Conservation (phyloP, 1,284 basidiomycete genomes). For the Cutaneotrichosporon dermatis region DNA sequence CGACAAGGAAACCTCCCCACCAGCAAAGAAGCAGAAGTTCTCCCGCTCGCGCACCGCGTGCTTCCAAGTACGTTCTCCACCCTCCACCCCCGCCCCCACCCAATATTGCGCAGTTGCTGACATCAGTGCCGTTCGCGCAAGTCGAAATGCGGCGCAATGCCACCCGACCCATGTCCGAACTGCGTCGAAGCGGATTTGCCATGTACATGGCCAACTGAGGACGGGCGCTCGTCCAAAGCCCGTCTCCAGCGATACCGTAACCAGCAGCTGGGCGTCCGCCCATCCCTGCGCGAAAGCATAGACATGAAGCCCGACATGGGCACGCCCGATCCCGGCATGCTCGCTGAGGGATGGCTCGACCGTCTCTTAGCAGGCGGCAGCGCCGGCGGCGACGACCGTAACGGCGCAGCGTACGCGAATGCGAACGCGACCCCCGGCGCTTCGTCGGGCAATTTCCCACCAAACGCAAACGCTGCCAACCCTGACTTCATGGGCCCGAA, state of each 20-base stretch:
- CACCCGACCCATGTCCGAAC: slow-evolving; percentile 27
- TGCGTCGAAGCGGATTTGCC: slow-evolving; percentile 24
- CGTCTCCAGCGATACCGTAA: slow-evolving; percentile 18
- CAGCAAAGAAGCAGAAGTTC: slow-evolving; percentile 26
- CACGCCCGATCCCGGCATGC: background rate
- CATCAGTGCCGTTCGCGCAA: slow-evolving; percentile 26
- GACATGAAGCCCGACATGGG: too few relatives aligned
- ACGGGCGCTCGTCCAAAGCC: slow-evolving; percentile 25
- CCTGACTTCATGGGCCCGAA: background rate
- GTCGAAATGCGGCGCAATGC: slow-evolving; percentile 25
- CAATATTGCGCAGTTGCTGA: slow-evolving; percentile 3
- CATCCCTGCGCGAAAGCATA: too few relatives aligned
- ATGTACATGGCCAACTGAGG: slow-evolving; percentile 28
- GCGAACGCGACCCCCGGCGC: too few relatives aligned
- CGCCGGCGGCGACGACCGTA: too few relatives aligned
- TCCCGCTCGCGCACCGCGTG: slow-evolving; percentile 23
- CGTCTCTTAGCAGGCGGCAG: slow-evolving; percentile 4
- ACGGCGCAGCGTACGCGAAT: too few relatives aligned
- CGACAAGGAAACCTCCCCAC: slow-evolving; percentile 1
- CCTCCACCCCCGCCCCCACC: too few relatives aligned
- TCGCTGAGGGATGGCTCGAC: slow-evolving; percentile 15
- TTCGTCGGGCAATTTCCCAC: too few relatives aligned
- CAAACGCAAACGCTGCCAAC: background rate
- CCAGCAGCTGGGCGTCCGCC: background rate
- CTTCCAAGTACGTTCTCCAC: slow-evolving; percentile 1